Evolutionary conservation across 805 yeast genomes (phyloP).

Genomic region (Suhomyces sp.): DNA sequence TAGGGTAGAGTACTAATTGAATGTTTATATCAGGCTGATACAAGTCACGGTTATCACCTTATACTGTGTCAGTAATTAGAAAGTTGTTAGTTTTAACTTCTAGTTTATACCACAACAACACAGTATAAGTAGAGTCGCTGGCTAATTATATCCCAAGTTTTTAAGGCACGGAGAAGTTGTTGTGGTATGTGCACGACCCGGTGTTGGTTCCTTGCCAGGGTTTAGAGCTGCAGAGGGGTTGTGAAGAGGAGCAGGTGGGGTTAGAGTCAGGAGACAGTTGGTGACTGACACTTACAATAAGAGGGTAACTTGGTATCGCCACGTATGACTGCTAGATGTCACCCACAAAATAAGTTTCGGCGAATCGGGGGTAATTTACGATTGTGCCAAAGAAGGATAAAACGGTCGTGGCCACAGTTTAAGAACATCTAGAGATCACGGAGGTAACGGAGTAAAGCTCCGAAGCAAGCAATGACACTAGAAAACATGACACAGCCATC

Average conservation of each 20-base stretch:
- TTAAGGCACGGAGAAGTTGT: neutral
- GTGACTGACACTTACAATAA: neutral
- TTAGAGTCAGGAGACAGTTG: neutral
- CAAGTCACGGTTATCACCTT: neutral
- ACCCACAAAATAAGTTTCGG: neutral
- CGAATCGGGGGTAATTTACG: neutral
- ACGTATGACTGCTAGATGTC: neutral
- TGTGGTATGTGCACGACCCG: neutral
- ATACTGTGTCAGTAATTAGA: neutral
- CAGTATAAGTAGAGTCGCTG: neutral
- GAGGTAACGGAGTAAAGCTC: neutral
- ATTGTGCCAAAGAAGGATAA: neutral
- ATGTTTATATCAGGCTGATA: neutral
- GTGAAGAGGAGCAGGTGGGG: neutral
- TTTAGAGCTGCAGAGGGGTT: neutral
- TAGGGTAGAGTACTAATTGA: neutral
- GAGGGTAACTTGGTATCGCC: neutral
- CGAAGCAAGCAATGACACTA: neutral
- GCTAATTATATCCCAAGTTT: neutral
- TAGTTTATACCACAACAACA: neutral
- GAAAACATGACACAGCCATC: neutral
- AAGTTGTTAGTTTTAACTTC: neutral
- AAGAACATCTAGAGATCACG: neutral
- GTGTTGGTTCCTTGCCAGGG: neutral
- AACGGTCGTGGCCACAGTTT: neutral